Evolutionary conservation across 192 early-diverging fungal genomes (phyloP), one percentile per base, ranked within the genome.

Genomic region (Mortierella alpina): DNA sequence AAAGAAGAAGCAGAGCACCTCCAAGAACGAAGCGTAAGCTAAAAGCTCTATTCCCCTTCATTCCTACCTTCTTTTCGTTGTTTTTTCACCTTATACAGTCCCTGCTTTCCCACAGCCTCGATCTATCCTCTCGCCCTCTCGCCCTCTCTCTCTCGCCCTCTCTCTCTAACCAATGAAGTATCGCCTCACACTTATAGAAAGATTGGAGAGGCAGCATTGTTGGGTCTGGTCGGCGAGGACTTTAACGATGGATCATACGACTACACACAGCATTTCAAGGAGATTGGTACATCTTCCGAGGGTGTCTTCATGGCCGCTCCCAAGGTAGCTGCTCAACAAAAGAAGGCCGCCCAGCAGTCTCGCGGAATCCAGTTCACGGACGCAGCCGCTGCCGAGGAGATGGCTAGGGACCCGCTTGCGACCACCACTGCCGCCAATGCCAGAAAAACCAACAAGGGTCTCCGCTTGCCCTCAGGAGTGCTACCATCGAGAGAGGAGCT

Each of bases 201-300:
- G 22, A 80, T 88, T 31, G 91, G 93, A 12, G 74, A 94, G 77
- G 93, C 96, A 7, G 93, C 98, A 6, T 76, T 97, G 62, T 93
- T 95, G 69, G 97, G 98, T 66, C 87, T 98, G 51, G 60, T 72
- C 12, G 70, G 59, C 46, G 65, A 68, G 6, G 96, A 93, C 68
- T 95, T 94, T 81, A 93, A 94, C 68, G 96, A 99, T 82, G 86
- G 89, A 61, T 88, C 95, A 46, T 99, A 98, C 83, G 94, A 99
- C 83, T 99, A 99, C 84, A 89, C 92, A 65, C 89, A 98, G 86
- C 97, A 99, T 66, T 87, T 99, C 77, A 92, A 91, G 49, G 78
- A 86, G 41, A 95, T 98, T 20, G 97, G 97, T 18, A 84, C 85
- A 14, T 86, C 92, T 31, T 87, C 86, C 40, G 89, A 85, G n/a